Conservation (phyloP, 2,329 filamentous ascomycete genomes). For the Tolypocladium guangdongense region DNA sequence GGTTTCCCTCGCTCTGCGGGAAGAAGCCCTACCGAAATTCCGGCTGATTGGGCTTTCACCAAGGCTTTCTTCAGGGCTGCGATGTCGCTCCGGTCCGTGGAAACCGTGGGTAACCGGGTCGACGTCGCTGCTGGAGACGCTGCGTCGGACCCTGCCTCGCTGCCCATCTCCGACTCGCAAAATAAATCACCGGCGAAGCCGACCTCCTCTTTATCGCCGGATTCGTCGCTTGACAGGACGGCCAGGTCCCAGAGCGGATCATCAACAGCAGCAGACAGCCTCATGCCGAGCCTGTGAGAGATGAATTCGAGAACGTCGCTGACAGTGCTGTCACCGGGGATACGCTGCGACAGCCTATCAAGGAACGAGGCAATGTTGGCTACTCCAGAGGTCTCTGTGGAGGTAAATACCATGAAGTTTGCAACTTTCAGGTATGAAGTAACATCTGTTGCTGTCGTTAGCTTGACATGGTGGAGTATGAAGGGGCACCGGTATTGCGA, state of each 20-base stretch:
- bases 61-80: constrained; percentile 23
- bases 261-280: not conserved
- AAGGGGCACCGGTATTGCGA: not conserved
- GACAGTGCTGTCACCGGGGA: constrained; percentile 19
- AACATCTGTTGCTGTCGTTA: constrained; percentile 13
- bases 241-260: no score
- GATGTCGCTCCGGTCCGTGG: no score
- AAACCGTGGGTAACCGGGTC: no score
- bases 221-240: not conserved
- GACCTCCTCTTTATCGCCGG: not conserved
- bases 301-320: constrained; percentile 8
- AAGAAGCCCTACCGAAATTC: constrained; percentile 59
- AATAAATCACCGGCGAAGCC: not conserved
- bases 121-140: no score
- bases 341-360: constrained; percentile 22
- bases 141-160: no score
- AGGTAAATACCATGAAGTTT: constrained; percentile 32
- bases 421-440: constrained; percentile 26
- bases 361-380: constrained; percentile 31
- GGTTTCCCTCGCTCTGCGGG: constrained; percentile 33
- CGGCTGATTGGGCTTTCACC: constrained; percentile 45
- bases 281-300: constrained; percentile 4
- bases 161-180: not conserved
- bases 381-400: constrained; percentile 21
- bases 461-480: not conserved